These are phyloP conservation scores for Psilocybe cyanescens DNA, from an alignment of 768 basidiomycete genomes.

Conservation along the genomic window DNA sequence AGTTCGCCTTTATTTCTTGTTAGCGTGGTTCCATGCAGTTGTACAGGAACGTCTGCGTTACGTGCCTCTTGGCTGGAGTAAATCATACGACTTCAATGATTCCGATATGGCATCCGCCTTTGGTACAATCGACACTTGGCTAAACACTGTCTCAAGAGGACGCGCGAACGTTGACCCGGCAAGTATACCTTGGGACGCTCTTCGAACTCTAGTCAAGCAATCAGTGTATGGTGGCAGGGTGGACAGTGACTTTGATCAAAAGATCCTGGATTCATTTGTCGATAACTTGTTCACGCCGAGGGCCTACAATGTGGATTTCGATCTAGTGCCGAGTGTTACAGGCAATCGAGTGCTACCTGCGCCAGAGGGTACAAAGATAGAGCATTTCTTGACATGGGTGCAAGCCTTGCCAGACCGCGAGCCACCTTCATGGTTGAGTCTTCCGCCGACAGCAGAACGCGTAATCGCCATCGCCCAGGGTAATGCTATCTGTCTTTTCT, in stretches of 20 bases:
- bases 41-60: constrained; percentile 97
- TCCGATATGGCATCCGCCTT: constrained; percentile 96
- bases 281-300: constrained; percentile 84
- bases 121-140: constrained; percentile 91
- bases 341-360: constrained; percentile 63
- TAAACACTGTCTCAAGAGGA: constrained; percentile 79
- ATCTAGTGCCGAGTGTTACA: constrained; percentile 71
- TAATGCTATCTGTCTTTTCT: constrained; percentile 33
- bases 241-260: constrained; percentile 95
- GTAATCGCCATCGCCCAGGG: constrained; percentile 93
- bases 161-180: constrained; percentile 91
- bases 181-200: constrained; percentile 91
- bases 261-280: constrained; percentile 91
- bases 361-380: constrained; percentile 92
- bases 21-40: constrained; percentile 99
- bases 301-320: constrained; percentile 94
- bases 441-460: constrained; percentile 90
- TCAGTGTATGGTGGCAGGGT: constrained; percentile 94
- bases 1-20: constrained; percentile 89
- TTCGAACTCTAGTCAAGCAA: constrained; percentile 93
- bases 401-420: constrained; percentile 88
- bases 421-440: constrained; percentile 92
- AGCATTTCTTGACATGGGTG: constrained; percentile 92
- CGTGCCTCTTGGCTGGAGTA: constrained; percentile 95
- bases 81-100: constrained; percentile 98